Conservation (phyloP, 345 rosid species). For the thale cress (Arabidopsis thaliana) region TAIR10.1 NC_003076.8:15921501-15922000, state of each 20-base stretch:
- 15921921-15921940: neutral
- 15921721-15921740: constrained; percentile 55
- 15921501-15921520: constrained; percentile 52
- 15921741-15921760: constrained; percentile 67
- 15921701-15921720: constrained; percentile 62
- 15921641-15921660: constrained; percentile 8
- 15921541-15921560: constrained; percentile 78
- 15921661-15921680: constrained; percentile 24
- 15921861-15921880: neutral
- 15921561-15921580: constrained; percentile 63
- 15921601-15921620: neutral
- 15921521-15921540: constrained; percentile 77
- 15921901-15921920: neutral
- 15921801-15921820: constrained; percentile 8
- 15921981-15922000: too few species aligned
- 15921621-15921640: neutral
- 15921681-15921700: constrained; percentile 50
- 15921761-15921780: constrained; percentile 93
- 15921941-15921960: neutral
- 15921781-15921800: constrained; percentile 31
- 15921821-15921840: constrained; percentile 14
- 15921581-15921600: constrained; percentile 57
- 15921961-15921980: neutral
- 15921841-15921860: neutral
- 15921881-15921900: constrained; percentile 15